A percentile compares a stretch with the other conserved stretches of the same genome.
phyloP scores from a whole-genome alignment of 345 rosid species.

The Chamaenerion angustifolium region DNA sequence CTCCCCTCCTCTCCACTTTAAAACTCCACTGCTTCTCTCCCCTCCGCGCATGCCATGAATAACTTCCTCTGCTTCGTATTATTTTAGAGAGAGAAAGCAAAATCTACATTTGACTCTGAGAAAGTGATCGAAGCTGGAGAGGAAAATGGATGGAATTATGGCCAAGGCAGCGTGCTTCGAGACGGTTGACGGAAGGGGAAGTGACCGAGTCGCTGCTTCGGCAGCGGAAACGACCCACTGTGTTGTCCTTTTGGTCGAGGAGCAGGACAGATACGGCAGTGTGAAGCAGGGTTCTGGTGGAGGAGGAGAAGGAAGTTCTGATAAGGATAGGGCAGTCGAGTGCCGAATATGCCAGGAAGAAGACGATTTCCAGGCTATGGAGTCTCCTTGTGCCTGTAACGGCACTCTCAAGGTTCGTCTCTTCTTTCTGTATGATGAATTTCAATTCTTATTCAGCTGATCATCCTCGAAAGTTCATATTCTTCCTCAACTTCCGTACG shows the following conservation, averaged over 20 bases:
- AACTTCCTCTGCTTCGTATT: not conserved
- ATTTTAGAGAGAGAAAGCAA: slow-evolving; percentile 2
- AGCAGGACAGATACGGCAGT: not conserved
- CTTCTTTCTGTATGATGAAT: not conserved
- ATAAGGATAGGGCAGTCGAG: slow-evolving; percentile 16
- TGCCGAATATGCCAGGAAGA: slow-evolving; percentile 69
- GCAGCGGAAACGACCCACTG: not conserved
- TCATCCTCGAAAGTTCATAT: not conserved
- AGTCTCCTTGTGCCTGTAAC: slow-evolving; percentile 54
- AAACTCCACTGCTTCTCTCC: slow-evolving; percentile 2
- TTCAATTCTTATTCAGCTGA: not conserved
- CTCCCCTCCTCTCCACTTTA: slow-evolving; percentile 6
- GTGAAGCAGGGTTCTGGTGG: not conserved
- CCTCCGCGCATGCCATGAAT: slow-evolving; percentile 4
- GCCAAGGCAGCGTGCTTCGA: slow-evolving; percentile 1
- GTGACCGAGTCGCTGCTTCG: not conserved
- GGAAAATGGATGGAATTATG: not conserved
- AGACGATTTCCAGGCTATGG: slow-evolving; percentile 29
- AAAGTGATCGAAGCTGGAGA: not conserved
- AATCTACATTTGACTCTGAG: slow-evolving; percentile 8
- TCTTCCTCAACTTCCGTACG: not conserved
- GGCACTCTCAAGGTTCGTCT: slow-evolving; percentile 51
- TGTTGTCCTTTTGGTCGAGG: slow-evolving; percentile 2
- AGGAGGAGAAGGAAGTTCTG: slow-evolving; percentile 2
- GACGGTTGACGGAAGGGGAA: not conserved